These are phyloP conservation scores for Ophiostoma sp. DNA, from an alignment of 2,329 filamentous ascomycete species.

Conservation along the genomic window DNA sequence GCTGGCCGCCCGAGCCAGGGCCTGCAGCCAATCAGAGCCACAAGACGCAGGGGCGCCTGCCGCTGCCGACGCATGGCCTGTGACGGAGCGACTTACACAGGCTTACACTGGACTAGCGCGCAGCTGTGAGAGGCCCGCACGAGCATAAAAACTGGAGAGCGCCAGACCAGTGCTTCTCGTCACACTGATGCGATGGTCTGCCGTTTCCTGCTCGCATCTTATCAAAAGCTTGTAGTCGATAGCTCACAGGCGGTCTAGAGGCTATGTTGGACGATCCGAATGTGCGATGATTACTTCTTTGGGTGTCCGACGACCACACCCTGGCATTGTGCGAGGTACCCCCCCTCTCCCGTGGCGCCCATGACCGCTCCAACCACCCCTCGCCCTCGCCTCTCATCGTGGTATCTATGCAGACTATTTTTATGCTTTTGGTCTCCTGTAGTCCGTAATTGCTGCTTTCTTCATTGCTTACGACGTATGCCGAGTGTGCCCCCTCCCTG, in stretches of 20 bases:
- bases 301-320: not conserved
- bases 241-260: not conserved
- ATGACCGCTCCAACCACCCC: not conserved
- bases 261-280: not conserved
- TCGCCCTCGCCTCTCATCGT: not conserved
- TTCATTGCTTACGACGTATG: not conserved
- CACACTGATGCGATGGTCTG: not conserved
- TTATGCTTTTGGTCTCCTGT: not conserved
- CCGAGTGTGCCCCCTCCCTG: not conserved
- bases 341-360: not conserved
- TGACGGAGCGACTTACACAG: slow-evolving; percentile 8
- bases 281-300: not conserved
- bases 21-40: slow-evolving; percentile 40
- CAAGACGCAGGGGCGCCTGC: slow-evolving; percentile 28
- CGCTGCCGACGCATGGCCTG: slow-evolving; percentile 27
- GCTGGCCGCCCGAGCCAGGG: slow-evolving; percentile 32
- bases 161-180: not conserved
- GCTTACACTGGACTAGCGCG: not conserved
- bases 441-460: not conserved
- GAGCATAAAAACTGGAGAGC: not conserved
- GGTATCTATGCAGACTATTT: not conserved
- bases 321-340: not conserved
- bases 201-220: not conserved
- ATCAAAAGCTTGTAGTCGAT: not conserved
- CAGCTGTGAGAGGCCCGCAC: not conserved